phyloP scores from a whole-genome alignment of 495 filamentous ascomycete genomes.

The Chaetomium tenue region DNA sequence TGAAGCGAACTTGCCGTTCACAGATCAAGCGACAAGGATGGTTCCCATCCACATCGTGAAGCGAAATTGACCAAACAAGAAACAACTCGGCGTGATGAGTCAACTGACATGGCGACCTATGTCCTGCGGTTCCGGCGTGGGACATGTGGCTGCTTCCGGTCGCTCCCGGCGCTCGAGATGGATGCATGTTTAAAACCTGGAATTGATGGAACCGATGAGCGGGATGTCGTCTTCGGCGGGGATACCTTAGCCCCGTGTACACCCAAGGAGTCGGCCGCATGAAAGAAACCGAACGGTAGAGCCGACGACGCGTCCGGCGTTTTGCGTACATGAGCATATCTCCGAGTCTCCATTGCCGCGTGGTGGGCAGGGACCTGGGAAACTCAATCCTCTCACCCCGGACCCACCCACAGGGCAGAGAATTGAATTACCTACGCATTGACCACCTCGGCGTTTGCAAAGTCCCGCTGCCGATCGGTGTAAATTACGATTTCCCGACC shows the following conservation, averaged over 20 bases:
- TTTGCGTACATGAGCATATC: not conserved
- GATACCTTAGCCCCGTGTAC: not conserved
- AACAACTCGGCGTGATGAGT: not conserved
- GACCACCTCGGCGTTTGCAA: slow-evolving; percentile 10
- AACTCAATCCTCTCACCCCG: not conserved
- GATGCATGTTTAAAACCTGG: not conserved
- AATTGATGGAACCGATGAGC: not conserved
- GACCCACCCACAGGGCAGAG: not conserved
- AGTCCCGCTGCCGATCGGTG: slow-evolving; percentile 14
- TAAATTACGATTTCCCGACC: slow-evolving; percentile 2
- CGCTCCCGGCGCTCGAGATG: not conserved
- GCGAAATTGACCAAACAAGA: not conserved
- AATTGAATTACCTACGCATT: not conserved
- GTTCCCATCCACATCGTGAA: not conserved
- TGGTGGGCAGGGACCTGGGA: not conserved
- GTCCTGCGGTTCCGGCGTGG: not conserved
- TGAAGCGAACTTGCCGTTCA: not conserved
- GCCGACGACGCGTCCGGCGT: not conserved
- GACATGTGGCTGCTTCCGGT: not conserved
- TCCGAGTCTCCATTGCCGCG: not conserved
- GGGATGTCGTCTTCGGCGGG: not conserved
- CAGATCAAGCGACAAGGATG: not conserved
- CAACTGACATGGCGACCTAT: not conserved
- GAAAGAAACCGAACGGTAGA: not conserved
- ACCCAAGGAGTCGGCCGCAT: not conserved